Conservation (phyloP, 2,329 filamentous ascomycete species). For the Cercospora sp. region DNA sequence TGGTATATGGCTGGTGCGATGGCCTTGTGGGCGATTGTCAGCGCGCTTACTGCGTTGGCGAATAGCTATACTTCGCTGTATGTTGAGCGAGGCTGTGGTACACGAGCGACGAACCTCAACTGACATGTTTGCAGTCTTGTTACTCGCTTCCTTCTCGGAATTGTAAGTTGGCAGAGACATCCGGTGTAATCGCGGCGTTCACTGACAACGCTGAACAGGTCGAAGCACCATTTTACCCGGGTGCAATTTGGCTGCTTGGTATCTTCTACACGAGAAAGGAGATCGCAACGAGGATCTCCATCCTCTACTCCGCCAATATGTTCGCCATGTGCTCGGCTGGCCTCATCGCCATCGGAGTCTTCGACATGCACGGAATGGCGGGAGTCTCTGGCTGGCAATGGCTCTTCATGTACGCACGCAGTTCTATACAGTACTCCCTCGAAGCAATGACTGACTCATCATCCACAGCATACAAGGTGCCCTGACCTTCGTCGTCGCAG, state of each 20-base stretch:
- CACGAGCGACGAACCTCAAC: not conserved
- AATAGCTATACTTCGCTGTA: conserved; percentile 41
- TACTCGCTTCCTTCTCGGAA: conserved; percentile 38
- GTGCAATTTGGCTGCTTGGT: conserved; percentile 46
- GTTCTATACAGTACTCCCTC: not conserved
- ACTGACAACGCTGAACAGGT: conserved; percentile 15
- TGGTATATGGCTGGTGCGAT: conserved; percentile 44
- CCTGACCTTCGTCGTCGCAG: conserved; percentile 1
- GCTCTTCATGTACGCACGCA: conserved; percentile 1
- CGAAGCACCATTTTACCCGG: conserved; percentile 37
- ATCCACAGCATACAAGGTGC: conserved; percentile 30
- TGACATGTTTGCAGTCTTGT: not conserved
- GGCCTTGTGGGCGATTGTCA: conserved; percentile 38
- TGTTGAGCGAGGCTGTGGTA: conserved; percentile 26
- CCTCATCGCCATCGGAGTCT: conserved; percentile 28
- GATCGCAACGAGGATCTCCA: conserved; percentile 42
- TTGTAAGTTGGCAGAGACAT: not conserved
- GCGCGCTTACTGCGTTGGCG: conserved; percentile 41
- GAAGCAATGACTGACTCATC: conserved; percentile 8
- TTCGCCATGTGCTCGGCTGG: conserved; percentile 36
- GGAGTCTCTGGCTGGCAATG: conserved; percentile 39
- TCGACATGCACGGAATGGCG: conserved; percentile 34
- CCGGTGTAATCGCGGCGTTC: not conserved
- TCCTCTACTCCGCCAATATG: conserved; percentile 40
- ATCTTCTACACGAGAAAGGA: conserved; percentile 46